Conservation (phyloP, 2,329 filamentous ascomycete genomes). For the Monosporascus ibericus region DNA sequence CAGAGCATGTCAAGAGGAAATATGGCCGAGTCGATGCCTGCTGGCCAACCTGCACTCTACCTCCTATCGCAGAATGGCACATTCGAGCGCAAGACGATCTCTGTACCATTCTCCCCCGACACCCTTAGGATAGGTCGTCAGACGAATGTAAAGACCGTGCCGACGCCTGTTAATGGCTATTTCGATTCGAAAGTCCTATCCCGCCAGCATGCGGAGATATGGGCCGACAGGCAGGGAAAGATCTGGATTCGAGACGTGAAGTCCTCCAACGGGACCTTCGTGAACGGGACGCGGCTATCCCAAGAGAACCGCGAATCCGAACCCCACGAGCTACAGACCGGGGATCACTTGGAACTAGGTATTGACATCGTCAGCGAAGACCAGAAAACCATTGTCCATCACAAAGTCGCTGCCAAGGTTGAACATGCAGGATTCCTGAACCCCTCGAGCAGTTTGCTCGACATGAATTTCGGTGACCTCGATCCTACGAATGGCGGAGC, state of each 20-base stretch:
- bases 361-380: slow-evolving; percentile 99
- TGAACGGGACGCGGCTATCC: slow-evolving; percentile 85
- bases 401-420: slow-evolving; percentile 95
- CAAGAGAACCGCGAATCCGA: slow-evolving; percentile 95
- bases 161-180: slow-evolving; percentile 85
- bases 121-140: slow-evolving; percentile 89
- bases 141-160: slow-evolving; percentile 93
- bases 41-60: slow-evolving; percentile 72
- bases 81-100: slow-evolving; percentile 95
- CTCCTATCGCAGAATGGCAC: slow-evolving; percentile 90
- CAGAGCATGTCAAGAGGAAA: slow-evolving; percentile 53
- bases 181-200: slow-evolving; percentile 98
- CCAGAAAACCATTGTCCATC: slow-evolving; percentile 96
- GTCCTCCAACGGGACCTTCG: slow-evolving; percentile 97
- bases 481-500: slow-evolving; percentile 72
- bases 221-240: slow-evolving; percentile 75
- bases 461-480: slow-evolving; percentile 88
- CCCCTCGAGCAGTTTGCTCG: slow-evolving; percentile 68
- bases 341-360: slow-evolving; percentile 87
- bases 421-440: slow-evolving; percentile 86
- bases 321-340: slow-evolving; percentile 84
- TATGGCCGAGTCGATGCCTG: slow-evolving; percentile 55
- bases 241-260: slow-evolving; percentile 97
- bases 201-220: slow-evolving; percentile 92
- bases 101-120: slow-evolving; percentile 90